phyloP scores from a whole-genome alignment of 139 green algal genomes.

The Tetradesmus obliquus region DNA sequence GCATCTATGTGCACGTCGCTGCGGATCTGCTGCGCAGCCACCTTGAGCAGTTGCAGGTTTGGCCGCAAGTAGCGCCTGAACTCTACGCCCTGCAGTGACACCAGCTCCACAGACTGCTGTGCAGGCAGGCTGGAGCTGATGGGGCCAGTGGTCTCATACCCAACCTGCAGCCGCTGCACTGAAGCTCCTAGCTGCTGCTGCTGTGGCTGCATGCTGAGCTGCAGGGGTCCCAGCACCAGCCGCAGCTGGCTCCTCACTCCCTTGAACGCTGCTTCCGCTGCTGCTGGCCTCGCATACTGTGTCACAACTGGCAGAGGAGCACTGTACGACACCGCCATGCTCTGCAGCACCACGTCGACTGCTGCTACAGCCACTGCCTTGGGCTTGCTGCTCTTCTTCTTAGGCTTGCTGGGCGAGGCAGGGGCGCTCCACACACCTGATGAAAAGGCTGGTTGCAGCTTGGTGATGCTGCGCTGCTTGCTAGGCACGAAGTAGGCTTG shows the following conservation, averaged over 20 bases:
- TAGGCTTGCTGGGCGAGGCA: not conserved
- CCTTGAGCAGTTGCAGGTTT: constrained; percentile 38
- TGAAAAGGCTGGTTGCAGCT: not conserved
- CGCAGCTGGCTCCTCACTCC: constrained; percentile 8
- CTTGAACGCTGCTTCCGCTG: not conserved
- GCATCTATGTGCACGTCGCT: constrained; percentile 43
- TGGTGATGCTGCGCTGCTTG: not conserved
- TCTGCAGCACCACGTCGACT: constrained; percentile 13
- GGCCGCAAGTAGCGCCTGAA: constrained; percentile 7
- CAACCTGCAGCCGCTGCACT: constrained; percentile 2
- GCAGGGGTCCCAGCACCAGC: not conserved
- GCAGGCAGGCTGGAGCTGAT: not conserved
- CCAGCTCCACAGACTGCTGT: constrained; percentile 5
- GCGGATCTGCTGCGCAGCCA: constrained; percentile 21
- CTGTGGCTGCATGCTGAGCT: constrained; percentile 22
- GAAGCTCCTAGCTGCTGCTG: constrained; percentile 38
- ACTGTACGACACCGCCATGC: not conserved
- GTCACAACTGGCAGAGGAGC: not conserved
- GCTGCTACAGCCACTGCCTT: not conserved
- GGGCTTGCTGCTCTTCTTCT: not conserved
- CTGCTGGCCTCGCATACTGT: not conserved
- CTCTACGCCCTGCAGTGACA: constrained; percentile 26
- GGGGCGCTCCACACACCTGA: not conserved
- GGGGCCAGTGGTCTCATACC: not conserved
- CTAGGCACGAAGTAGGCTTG: not conserved